These are phyloP conservation scores for Mollisia scopiformis DNA, from an alignment of 2,329 filamentous ascomycete genomes.

Conservation along the genomic window DNA sequence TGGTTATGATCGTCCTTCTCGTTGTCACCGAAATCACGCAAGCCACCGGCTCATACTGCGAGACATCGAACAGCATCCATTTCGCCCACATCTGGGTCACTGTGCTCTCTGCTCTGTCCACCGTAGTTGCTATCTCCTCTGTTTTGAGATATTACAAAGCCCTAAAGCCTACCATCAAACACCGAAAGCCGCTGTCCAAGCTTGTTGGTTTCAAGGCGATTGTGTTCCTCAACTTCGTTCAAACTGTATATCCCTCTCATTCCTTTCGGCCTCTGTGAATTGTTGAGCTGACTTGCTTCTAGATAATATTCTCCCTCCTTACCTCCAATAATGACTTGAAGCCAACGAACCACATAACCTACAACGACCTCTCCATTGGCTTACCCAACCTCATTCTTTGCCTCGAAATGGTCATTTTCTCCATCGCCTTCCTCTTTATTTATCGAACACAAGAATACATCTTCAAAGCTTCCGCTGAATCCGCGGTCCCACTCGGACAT, in stretches of 20 bases:
- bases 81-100: conserved; percentile 41
- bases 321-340: conserved; percentile 15
- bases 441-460: conserved; percentile 18
- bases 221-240: conserved; percentile 22
- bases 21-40: conserved; percentile 38
- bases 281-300: background rate
- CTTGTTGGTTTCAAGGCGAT: conserved; percentile 24
- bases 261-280: background rate
- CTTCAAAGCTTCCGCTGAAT: background rate
- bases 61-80: conserved; percentile 34
- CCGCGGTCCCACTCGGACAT: conserved; percentile 13
- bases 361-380: conserved; percentile 18
- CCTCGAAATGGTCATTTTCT: conserved; percentile 23
- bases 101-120: conserved; percentile 15
- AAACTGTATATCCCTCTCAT: conserved; percentile 13
- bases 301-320: conserved; percentile 23
- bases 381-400: conserved; percentile 22
- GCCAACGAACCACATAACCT: conserved; percentile 18
- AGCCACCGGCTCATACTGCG: conserved; percentile 35
- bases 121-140: conserved; percentile 15
- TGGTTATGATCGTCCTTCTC: conserved; percentile 34
- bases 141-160: conserved; percentile 21
- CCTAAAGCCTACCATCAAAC: conserved; percentile 11
- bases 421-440: conserved; percentile 17
- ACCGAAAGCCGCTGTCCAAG: conserved; percentile 16